Conservation (phyloP, 148 eudicot genomes). For the Cornus controversa region DNA sequence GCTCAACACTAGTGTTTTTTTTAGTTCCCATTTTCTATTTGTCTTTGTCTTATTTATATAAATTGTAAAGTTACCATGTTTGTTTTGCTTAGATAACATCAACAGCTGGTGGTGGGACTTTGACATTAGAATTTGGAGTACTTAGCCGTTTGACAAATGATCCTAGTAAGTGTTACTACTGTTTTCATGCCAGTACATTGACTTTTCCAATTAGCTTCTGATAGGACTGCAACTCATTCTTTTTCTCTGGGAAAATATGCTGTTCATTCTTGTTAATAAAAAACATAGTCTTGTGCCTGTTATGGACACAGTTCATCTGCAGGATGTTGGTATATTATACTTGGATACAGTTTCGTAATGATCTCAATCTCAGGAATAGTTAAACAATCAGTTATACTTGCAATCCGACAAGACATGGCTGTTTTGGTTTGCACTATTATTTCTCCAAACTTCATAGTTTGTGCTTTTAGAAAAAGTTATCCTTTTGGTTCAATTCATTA, state of each 20-base stretch:
- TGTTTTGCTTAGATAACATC: slow-evolving; percentile 73
- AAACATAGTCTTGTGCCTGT: background rate
- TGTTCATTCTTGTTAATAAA: background rate
- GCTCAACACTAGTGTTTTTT: background rate
- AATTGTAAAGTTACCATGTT: background rate
- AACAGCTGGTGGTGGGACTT: slow-evolving; percentile 99
- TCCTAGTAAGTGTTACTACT: slow-evolving; percentile 57
- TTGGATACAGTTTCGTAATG: too few relatives aligned
- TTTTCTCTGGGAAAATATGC: slow-evolving; percentile 2
- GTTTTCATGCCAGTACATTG: background rate
- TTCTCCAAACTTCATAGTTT: too few relatives aligned
- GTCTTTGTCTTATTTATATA: background rate
- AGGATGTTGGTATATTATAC: background rate
- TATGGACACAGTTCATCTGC: background rate
- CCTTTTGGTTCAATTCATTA: too few relatives aligned
- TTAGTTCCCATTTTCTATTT: background rate
- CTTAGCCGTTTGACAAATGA: slow-evolving; percentile 89
- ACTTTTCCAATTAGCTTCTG: background rate
- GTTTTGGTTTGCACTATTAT: too few relatives aligned
- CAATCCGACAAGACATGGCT: too few relatives aligned
- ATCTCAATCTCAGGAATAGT: too few relatives aligned
- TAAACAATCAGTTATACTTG: too few relatives aligned
- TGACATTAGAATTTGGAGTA: slow-evolving; percentile 94
- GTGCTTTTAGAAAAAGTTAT: too few relatives aligned
- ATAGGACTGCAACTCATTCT: background rate